A percentile compares a stretch with the other conserved stretches of the same genome.
These are phyloP conservation scores for Chenopodium berlandieri DNA, from an alignment of 148 eudicot species.

Conservation along the genomic window DNA sequence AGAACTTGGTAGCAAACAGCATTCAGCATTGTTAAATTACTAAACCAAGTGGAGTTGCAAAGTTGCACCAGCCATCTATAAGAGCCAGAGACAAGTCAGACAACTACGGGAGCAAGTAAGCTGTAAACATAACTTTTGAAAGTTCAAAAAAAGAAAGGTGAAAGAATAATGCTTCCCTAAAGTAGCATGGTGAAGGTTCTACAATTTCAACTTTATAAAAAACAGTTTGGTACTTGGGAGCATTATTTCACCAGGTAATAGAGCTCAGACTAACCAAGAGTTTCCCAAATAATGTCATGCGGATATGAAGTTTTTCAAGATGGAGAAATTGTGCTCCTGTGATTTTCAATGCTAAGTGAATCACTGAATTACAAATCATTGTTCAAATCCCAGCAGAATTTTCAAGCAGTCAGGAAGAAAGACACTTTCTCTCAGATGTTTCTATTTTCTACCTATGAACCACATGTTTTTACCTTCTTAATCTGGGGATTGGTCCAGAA, in stretches of 20 bases:
- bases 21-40: background rate
- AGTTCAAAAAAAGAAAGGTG: background rate
- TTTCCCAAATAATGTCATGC: background rate
- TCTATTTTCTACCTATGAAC: background rate
- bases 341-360: background rate
- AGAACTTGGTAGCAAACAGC: background rate
- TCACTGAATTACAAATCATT: background rate
- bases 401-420: slow-evolving; percentile 1
- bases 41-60: background rate
- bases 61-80: background rate
- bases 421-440: background rate
- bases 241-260: background rate
- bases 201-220: background rate
- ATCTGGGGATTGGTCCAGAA: background rate
- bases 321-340: background rate
- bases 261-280: background rate
- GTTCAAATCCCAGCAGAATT: background rate
- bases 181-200: background rate
- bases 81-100: background rate
- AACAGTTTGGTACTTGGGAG: background rate
- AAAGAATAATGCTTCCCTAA: background rate
- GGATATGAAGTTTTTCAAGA: background rate
- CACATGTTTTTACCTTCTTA: background rate
- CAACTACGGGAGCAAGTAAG: background rate
- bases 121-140: background rate